Evolutionary conservation across 495 filamentous ascomycete genomes (phyloP), one percentile per base, ranked within the genome.

Genomic region (Rhizodiscina lignyota): DNA sequence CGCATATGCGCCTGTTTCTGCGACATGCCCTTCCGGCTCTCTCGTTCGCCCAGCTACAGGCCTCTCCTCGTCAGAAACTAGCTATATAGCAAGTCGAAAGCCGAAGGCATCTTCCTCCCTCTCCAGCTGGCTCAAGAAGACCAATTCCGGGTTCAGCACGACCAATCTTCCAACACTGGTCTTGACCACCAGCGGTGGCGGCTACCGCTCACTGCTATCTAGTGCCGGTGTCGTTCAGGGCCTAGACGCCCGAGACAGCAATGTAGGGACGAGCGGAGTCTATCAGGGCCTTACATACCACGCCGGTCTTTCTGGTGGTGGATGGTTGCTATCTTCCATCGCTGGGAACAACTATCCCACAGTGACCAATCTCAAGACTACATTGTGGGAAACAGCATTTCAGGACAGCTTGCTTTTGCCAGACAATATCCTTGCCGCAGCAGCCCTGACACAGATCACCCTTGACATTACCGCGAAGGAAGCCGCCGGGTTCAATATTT

Each of bases 261-360:
- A 53, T 34, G 35, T 50, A n/a, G 49, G 48, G 26, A 50, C 43
- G 12, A 52, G 44, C 27, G 63, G 63, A 5, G 39, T 67, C 1
- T 58, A 58, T 18, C 63, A 66, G 35, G 62, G 44, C 3, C 39
- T 66, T 29, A 61, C 57, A 21, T 67, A 67, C 36, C 48, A 64
- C 16, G 35, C 54, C 18, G 63, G 62, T 15, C 49, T 66, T 2
- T 63, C 60, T 0, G 63, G 64, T 5, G 63, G 64, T 15, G 40
- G 39, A 10, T 67, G 63, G 63, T 47, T 67, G 19, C 43, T 67
- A 0, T 53, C 49, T 3, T 62, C 59, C 1, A 26, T 63, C 22
- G 48, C 60, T 5, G 54, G 56, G 1, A 62, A 57, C 37, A 56
- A 66, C 36, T 64, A 58, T 39, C 53, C 59, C 11, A 64, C 63